These are phyloP conservation scores for Straminergon stramineum DNA, from an alignment of 225 moss, liverwort and hornwort species.

Conservation along the genomic window DNA sequence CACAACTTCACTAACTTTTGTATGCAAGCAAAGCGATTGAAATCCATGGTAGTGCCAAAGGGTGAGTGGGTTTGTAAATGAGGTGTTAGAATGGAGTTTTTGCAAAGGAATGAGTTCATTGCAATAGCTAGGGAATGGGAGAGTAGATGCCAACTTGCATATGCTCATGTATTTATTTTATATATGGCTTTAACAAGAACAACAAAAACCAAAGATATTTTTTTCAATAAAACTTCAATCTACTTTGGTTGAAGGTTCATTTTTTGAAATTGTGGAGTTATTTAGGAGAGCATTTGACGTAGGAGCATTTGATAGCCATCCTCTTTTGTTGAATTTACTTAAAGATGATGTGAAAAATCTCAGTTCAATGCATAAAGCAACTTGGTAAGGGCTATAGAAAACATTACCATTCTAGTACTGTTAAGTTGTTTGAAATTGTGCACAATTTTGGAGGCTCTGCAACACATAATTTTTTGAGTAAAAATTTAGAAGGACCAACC, in stretches of 20 bases:
- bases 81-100: background rate
- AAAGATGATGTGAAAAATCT: background rate
- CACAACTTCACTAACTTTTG: background rate
- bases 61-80: background rate
- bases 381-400: background rate
- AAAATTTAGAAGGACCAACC: background rate
- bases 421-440: background rate
- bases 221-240: background rate
- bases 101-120: background rate
- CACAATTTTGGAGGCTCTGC: background rate
- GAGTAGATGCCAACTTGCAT: background rate
- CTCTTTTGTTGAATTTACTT: background rate
- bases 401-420: too few relatives aligned
- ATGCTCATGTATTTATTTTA: background rate
- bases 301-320: background rate
- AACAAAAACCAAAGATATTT: background rate
- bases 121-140: background rate
- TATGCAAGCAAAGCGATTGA: background rate
- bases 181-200: background rate
- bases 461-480: background rate
- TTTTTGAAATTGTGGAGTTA: background rate
- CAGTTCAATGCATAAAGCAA: too few relatives aligned
- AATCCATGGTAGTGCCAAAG: background rate
- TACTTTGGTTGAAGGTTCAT: background rate
- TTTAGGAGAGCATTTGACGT: background rate